Base-by-base conservation (phyloP, 2,329 filamentous ascomycete species). In the Aspergillus clavatus region DNA sequence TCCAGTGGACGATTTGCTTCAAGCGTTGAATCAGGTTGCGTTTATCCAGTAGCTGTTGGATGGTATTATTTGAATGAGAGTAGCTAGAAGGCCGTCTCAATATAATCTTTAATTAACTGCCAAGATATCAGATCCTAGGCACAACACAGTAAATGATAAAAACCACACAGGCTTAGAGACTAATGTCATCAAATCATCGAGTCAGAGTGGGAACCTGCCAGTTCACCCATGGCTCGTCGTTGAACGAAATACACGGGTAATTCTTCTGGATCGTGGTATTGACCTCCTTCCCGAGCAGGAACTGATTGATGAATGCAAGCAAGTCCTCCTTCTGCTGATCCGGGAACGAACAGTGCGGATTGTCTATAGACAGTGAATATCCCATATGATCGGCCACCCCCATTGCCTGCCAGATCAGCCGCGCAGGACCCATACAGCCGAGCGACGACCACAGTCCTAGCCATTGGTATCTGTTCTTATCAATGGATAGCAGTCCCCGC, bases 281-380 rank as follows among this genome's bases (percentile, higher is more conserved):
- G 12, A 60, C 59, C 60, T 55, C 39, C 40, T 57, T 45, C 14
- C 55, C 62, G 27, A 77, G 63, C 41, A 79, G 60, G 60, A 79
- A 81, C 60, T 75, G 76, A 66, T 76, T 72, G 60, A 81, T 76
- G 62, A 75, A 82, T 5, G 71, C 69, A 31, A 66, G 75, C 27
- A 82, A 68, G 29, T 80, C 77, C 27, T 69, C 51, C 52, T 74
- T 68, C 65, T 80, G 75, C 23, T 70, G 65, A 33, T 69, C 68
- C 4, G 78, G 79, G 65, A 82, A 81, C 56, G 63, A 59, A 63
- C 79, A 82, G 59, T 82, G 79, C 47, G 66, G 65, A 60, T 81
- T 75, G 47, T 72, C 73, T 28, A 76, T 77, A 26, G 75, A 68
- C 55, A 80, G 72, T 26, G 76, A 77, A 61, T 79, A 79, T 2